phyloP scores from a whole-genome alignment of 768 basidiomycete species.

The Clavulina sp. region DNA sequence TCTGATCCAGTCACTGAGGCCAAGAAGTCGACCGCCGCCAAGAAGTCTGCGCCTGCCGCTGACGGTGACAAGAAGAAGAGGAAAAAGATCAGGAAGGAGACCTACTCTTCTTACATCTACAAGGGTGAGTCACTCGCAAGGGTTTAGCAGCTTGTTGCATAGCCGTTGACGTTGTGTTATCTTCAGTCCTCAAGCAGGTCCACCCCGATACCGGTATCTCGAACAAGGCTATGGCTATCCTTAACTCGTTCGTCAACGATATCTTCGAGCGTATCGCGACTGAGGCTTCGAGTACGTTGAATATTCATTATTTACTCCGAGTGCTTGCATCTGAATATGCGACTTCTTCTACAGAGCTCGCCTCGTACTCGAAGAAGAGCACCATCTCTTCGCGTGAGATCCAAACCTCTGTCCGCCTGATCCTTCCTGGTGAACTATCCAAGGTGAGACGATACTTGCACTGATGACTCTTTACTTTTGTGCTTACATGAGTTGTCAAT shows the following conservation, averaged over 20 bases:
- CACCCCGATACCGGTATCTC: conserved; percentile 99
- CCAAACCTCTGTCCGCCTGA: conserved; percentile 90
- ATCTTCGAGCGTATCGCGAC: conserved; percentile 88
- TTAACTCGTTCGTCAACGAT: conserved; percentile 93
- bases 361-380: conserved; percentile 94
- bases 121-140: conserved; percentile 36
- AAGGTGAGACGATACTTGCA: too few species aligned
- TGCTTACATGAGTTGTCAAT: too few species aligned
- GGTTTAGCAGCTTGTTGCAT: background rate
- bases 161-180: conserved; percentile 4
- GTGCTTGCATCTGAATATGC: background rate
- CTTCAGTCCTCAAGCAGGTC: conserved; percentile 79
- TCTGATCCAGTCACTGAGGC: conserved; percentile 37
- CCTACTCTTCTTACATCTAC: conserved; percentile 86
- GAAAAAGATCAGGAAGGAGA: conserved; percentile 70
- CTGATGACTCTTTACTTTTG: too few species aligned
- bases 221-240: conserved; percentile 95
- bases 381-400: conserved; percentile 98
- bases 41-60: conserved; percentile 39
- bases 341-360: conserved; percentile 45
- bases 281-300: conserved; percentile 61
- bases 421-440: conserved; percentile 89
- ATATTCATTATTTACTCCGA: too few species aligned
- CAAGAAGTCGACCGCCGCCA: conserved; percentile 41
- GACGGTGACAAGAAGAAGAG: conserved; percentile 66